Evolutionary conservation across 257 asterid genomes (phyloP).

Genomic region (Coffea eugenioides): DNA sequence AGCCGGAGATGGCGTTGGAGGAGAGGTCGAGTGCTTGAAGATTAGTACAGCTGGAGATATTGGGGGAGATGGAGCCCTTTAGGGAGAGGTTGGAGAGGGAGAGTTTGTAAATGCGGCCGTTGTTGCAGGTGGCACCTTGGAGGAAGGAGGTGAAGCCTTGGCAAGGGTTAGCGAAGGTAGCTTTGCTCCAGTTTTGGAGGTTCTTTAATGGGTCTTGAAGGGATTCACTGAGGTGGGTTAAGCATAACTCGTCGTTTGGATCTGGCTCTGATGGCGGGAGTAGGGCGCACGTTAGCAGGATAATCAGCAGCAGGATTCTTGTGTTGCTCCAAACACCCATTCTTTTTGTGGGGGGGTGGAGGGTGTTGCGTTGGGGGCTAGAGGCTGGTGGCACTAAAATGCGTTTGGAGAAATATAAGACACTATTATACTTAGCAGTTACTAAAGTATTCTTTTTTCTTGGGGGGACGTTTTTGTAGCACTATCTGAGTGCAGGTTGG

Average conservation of each 20-base stretch:
- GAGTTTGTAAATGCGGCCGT: slow-evolving; percentile 85
- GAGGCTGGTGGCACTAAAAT: background rate
- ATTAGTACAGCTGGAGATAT: slow-evolving; percentile 86
- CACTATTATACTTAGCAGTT: too few species aligned
- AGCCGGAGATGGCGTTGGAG: slow-evolving; percentile 70
- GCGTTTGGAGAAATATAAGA: background rate
- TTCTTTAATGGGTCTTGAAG: slow-evolving; percentile 58
- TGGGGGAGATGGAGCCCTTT: slow-evolving; percentile 77
- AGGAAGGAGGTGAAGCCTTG: slow-evolving; percentile 69
- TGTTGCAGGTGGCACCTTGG: slow-evolving; percentile 92
- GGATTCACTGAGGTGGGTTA: slow-evolving; percentile 62
- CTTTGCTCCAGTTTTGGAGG: slow-evolving; percentile 74
- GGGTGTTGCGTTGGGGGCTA: too few species aligned
- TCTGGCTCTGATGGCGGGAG: slow-evolving; percentile 53
- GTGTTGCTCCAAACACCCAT: slow-evolving; percentile 22
- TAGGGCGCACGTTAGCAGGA: slow-evolving; percentile 32
- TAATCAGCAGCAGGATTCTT: slow-evolving; percentile 24
- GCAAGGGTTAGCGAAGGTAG: slow-evolving; percentile 66
- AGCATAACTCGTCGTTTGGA: slow-evolving; percentile 79
- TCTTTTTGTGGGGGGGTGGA: slow-evolving; percentile 30
- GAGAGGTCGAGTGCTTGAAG: slow-evolving; percentile 89
- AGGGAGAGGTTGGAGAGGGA: slow-evolving; percentile 68
- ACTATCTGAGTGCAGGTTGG: slow-evolving; percentile 1
- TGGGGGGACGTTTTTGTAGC: background rate
- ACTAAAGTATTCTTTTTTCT: background rate